Base-by-base conservation (phyloP, 2,329 filamentous ascomycete species). In the Aspergillus melleus region DNA sequence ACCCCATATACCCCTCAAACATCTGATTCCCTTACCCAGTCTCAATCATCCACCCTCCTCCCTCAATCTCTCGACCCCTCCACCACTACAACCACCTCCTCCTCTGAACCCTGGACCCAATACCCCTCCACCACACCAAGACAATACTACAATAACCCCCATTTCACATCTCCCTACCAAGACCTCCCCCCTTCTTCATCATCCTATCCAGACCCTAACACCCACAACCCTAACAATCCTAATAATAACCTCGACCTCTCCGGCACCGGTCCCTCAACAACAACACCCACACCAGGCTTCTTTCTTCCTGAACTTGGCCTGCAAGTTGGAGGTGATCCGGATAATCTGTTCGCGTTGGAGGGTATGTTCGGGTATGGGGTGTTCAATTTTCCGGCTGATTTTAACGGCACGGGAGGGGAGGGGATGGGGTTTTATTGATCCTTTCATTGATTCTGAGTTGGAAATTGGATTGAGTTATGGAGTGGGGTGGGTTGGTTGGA, bases 311-410 rank as follows among this genome's bases (percentile, higher is more conserved):
- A 72, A 9, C 42, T 74, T 9, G 70, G 65, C 0, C 61, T 70
- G 51, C 68, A 69, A 44, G 64, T 69, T 2, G 62, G 62, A 1
- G 68, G 72, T 32, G 67, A 71, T 32, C 61, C 73, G 12, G 68
- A 73, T 52, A 68, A 70, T 52, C 55, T 76, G 39, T 68, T 70
- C 44, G 66, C 66, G 4, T 52, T 77, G 59, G 73, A 68, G 3
- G 70, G 60, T 52, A 70, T 76, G 64, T 55, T 76, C 39, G 73
- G 71, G 1, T 74, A 75, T 22, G 72, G 71, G 12, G 55, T 76
- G 26, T 70, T 76, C 47, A 66, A 66, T 47, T 36, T 68, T n/a
- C 63, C 67, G 0, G 14, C 16, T 16, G 36, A 42, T 42, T 9
- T 42, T 36, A 8, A 10, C n/a, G n/a, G n/a, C n/a, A n/a, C n/a